Evolutionary conservation across 176 grass and related monocot species (phyloP), one percentile per base, ranked within the genome.

Genomic region (Carex cristatella): DNA sequence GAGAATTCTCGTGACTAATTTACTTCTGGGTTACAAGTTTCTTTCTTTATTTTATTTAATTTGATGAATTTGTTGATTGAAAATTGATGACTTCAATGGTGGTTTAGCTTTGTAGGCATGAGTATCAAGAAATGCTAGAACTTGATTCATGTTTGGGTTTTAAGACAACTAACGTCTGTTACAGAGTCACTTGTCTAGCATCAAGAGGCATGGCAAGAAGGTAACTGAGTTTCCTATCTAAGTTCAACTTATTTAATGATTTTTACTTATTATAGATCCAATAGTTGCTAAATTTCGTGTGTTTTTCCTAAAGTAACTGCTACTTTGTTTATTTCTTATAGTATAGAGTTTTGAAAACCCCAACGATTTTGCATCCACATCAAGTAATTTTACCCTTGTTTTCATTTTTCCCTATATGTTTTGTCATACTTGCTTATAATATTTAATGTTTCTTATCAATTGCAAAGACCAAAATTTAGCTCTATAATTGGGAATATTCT

Each of bases 151-250:
- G 38, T 38, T 1, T 19, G 58, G 59, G 44, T 66, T 13, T 65
- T 54, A 32, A n/a, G 40, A 77, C 65, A 73, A 72, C 13, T 61
- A 30, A 30, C 66, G 13, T 18, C 42, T 48, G 37, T 65, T 53
- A 9, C 8, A 83, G 10, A 61, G 19, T 87, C 44, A 71, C 81
- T 56, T 87, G 79, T 65, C 71, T 76, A 14, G 80, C 86, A 59
- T 83, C 86, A 87, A 87, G 19, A 83, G 80, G 28, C 53, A 57
- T 55, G 53, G 51, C 70, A 87, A 83, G 33, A 87, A 87, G 86
- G 86, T 87, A 76, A 74, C 7, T 7, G 23, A 44, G 7, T 63
- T 74, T 2, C 71, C 65, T 31, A 61, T 12, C 15, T 42, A 38
- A 61, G 7, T 35, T 62, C 2, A 44, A 72, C 13, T 61, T 76